Evolutionary conservation across 2,329 filamentous ascomycete species (phyloP), one percentile per base, ranked within the genome.

Genomic region (Penicillium nordicum): DNA sequence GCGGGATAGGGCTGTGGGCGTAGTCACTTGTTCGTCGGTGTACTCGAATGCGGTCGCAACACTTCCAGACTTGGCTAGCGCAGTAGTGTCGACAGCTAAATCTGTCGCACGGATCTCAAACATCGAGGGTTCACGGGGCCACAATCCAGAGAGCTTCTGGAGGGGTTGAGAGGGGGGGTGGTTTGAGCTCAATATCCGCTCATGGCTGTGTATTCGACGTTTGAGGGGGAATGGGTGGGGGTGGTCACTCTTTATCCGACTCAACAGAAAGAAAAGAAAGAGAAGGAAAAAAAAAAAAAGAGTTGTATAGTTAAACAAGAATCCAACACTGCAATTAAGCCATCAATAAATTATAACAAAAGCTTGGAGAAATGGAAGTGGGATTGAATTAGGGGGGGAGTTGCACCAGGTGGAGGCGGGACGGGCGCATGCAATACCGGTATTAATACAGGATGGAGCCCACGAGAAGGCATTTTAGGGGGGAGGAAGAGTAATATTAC

Each of bases 1-100:
- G 57, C 66, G 66, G 50, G 67, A 60, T 51, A 61, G 57, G 52
- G 65, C 64, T 56, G 68, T 68, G 48, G 68, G 64, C 57, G 67
- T 70, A 45, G 68, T 65, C 48, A 65, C 60, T 60, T 69, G 71
- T 57, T 74, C 70, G 60, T 76, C 73, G 58, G 72, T 72, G 66
- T 75, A 78, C 57, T 78, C 75, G 60, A 78, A 74, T 59, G 76
- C 69, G 58, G 75, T 73, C 59, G 72, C 68, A 64, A 76, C 71
- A 29, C 72, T 65, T 50, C 67, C 68, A 37, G 67, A 65, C 62
- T 76, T 75, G 57, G 67, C 67, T 62, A 73, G 63, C 49, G 64
- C 61, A 59, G 70, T 63, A 40, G 67, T 64, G 56, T 73, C 66
- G 63, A 70, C 64, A 50, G 67, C 65, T 64, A 72, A 64, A 63